phyloP scores from a whole-genome alignment of 2,329 filamentous ascomycete genomes.

The Phialophora expanda region DNA sequence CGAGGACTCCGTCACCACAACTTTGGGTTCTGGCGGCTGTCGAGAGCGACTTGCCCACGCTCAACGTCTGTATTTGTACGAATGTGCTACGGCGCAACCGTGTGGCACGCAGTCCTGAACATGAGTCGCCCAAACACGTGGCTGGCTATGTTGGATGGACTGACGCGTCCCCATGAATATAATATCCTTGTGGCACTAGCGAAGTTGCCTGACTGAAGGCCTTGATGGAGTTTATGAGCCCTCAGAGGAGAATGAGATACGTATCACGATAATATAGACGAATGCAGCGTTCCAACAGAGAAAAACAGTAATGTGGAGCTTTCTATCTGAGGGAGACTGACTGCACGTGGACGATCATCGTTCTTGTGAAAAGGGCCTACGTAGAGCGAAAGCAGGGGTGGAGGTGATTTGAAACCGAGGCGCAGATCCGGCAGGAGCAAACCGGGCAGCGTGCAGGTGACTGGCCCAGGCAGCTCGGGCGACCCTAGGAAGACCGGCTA shows the following conservation, averaged over 20 bases:
- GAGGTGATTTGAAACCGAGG: neutral
- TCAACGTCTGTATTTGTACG: neutral
- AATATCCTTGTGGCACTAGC: neutral
- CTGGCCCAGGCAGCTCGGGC: neutral
- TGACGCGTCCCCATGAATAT: neutral
- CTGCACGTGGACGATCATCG: neutral
- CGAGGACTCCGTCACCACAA: neutral
- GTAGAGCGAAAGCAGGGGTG: neutral
- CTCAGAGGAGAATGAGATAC: constrained; percentile 12
- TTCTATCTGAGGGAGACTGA: neutral
- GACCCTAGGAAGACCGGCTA: neutral
- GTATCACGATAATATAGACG: constrained; percentile 4
- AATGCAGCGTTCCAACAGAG: neutral
- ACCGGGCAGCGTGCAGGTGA: neutral
- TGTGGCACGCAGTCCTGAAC: neutral
- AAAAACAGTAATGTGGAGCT: neutral
- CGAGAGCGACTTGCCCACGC: neutral
- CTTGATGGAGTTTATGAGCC: constrained; percentile 11
- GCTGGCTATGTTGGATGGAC: neutral
- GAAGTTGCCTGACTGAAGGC: constrained; percentile 8
- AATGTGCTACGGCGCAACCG: neutral
- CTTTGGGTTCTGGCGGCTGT: neutral
- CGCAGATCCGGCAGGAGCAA: neutral
- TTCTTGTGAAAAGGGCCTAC: neutral
- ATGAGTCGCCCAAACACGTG: neutral